These are phyloP conservation scores for Crassisporium funariophilum DNA, from an alignment of 768 basidiomycete genomes.

Conservation along the genomic window DNA sequence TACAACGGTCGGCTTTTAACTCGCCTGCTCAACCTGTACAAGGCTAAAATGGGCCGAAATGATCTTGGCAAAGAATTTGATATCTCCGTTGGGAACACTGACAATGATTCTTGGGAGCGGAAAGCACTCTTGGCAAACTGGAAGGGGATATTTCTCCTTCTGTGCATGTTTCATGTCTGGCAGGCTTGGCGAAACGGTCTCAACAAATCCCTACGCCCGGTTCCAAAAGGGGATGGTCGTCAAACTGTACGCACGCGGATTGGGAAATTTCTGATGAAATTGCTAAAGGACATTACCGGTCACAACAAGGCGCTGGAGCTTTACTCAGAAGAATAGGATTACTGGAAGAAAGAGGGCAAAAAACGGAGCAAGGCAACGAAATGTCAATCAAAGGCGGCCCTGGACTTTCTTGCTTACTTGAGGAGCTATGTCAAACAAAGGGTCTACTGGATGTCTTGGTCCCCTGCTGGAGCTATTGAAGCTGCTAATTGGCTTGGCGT, in stretches of 20 bases:
- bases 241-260: slow-evolving; percentile 15
- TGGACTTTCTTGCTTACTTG: slow-evolving; percentile 23
- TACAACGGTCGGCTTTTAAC: slow-evolving; percentile 23
- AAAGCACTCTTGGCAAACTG: slow-evolving; percentile 19
- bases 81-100: slow-evolving; percentile 25
- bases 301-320: slow-evolving; percentile 19
- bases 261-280: slow-evolving; percentile 18
- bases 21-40: slow-evolving; percentile 19
- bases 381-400: slow-evolving; percentile 17
- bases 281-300: slow-evolving; percentile 23
- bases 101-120: slow-evolving; percentile 31
- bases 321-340: slow-evolving; percentile 15
- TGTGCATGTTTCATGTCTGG: slow-evolving; percentile 38
- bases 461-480: slow-evolving; percentile 22
- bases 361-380: slow-evolving; percentile 7
- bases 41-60: slow-evolving; percentile 16
- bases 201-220: slow-evolving; percentile 22
- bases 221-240: slow-evolving; percentile 26
- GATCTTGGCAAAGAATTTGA: slow-evolving; percentile 20
- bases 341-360: slow-evolving; percentile 15
- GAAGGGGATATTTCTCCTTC: slow-evolving; percentile 25
- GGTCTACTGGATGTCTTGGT: slow-evolving; percentile 33
- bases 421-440: slow-evolving; percentile 13
- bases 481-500: slow-evolving; percentile 26
- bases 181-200: slow-evolving; percentile 34